Evolutionary conservation across 106 monocot genomes (phyloP).

Genomic region (Dioscorea dumetorum): DNA sequence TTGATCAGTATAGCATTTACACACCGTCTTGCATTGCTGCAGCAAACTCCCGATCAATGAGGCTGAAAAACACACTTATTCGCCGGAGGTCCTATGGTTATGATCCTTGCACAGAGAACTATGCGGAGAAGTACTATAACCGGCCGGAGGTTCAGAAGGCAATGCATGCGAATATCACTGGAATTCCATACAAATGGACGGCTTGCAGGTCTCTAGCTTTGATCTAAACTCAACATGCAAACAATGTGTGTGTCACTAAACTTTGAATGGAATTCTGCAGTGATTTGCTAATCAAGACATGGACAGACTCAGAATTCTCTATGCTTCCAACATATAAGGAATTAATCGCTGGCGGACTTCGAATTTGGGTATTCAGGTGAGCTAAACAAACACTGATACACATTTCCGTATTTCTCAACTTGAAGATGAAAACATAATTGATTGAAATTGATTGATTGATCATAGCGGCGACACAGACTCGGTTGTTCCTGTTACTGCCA

Average conservation of each 20-base stretch:
- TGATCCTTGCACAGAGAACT: slow-evolving; percentile 90
- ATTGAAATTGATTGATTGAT: not conserved
- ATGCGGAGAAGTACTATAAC: slow-evolving; percentile 95
- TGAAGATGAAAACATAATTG: too few species aligned
- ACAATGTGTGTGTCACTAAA: too few species aligned
- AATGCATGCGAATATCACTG: slow-evolving; percentile 83
- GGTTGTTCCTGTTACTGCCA: slow-evolving; percentile 90
- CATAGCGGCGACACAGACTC: slow-evolving; percentile 95
- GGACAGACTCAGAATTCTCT: slow-evolving; percentile 70
- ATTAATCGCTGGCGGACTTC: slow-evolving; percentile 67
- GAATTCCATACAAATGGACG: slow-evolving; percentile 85
- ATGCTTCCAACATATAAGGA: slow-evolving; percentile 86
- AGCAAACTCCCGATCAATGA: slow-evolving; percentile 11
- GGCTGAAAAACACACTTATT: slow-evolving; percentile 56
- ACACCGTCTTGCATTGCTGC: slow-evolving; percentile 64
- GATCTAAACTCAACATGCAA: too few species aligned
- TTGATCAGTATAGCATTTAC: slow-evolving; percentile 98
- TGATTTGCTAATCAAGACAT: slow-evolving; percentile 84
- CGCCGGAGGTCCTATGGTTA: slow-evolving; percentile 51
- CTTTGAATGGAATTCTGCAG: slow-evolving; percentile 14
- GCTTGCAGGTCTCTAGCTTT: slow-evolving; percentile 63
- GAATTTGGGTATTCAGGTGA: slow-evolving; percentile 95
- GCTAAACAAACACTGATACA: not conserved
- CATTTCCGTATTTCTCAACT: not conserved
- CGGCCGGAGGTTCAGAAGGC: slow-evolving; percentile 74